These are phyloP conservation scores for Lactarius tabidus DNA, from an alignment of 768 basidiomycete species.

Conservation along the genomic window DNA sequence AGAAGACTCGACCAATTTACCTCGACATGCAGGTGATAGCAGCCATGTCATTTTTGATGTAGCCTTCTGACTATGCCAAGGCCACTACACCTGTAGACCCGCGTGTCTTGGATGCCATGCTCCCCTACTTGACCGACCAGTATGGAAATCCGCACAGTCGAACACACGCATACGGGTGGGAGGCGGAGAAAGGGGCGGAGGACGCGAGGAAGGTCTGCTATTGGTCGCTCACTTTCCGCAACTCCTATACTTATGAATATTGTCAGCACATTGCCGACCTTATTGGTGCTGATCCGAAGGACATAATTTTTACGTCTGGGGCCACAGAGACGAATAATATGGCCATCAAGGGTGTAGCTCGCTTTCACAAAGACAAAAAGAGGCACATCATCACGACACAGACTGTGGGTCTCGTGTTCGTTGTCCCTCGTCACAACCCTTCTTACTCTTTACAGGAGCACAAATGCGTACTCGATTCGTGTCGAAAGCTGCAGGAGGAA, in stretches of 20 bases:
- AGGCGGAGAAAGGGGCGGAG: slow-evolving; percentile 93
- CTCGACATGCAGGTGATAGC: slow-evolving; percentile 86
- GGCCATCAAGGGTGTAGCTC: slow-evolving; percentile 94
- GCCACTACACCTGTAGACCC: slow-evolving; percentile 98
- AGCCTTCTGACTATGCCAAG: slow-evolving; percentile 37
- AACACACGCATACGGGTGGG: slow-evolving; percentile 99
- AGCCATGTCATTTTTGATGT: not conserved
- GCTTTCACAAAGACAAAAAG: slow-evolving; percentile 92
- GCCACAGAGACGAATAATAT: slow-evolving; percentile 99
- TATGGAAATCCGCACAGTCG: slow-evolving; percentile 98
- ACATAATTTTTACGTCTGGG: slow-evolving; percentile 95
- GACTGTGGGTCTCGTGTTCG: slow-evolving; percentile 53
- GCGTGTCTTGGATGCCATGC: slow-evolving; percentile 93
- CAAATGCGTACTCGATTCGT: slow-evolving; percentile 98
- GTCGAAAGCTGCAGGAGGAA: slow-evolving; percentile 91
- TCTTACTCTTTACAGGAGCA: slow-evolving; percentile 66
- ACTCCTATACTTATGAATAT: not conserved
- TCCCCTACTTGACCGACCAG: slow-evolving; percentile 91
- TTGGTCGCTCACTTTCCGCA: not conserved
- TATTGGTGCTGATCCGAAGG: slow-evolving; percentile 92
- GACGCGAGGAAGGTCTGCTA: slow-evolving; percentile 72
- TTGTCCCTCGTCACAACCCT: slow-evolving; percentile 5
- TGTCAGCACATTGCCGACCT: slow-evolving; percentile 83
- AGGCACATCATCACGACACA: slow-evolving; percentile 92
- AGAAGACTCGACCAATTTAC: slow-evolving; percentile 86